These are phyloP conservation scores for Calocybe cyanea DNA, from an alignment of 768 basidiomycete species.

Conservation along the genomic window DNA sequence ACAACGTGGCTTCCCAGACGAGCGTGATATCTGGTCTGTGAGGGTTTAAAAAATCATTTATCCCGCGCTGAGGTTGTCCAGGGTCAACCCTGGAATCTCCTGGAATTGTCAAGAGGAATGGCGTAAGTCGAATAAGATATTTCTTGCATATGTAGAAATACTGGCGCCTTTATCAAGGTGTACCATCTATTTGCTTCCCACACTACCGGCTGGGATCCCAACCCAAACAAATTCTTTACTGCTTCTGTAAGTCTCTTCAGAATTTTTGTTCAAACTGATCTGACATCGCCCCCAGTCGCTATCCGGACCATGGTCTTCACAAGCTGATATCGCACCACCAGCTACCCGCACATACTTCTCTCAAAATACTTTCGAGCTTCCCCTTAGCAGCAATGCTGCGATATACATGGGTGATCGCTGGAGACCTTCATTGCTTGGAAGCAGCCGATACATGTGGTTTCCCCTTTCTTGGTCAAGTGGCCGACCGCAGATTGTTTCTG, in stretches of 20 bases:
- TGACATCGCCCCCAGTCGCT: constrained; percentile 34
- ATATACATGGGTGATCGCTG: constrained; percentile 69
- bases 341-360: constrained; percentile 55
- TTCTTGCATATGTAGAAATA: neutral
- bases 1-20: constrained; percentile 47
- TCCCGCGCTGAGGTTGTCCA: constrained; percentile 11
- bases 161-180: constrained; percentile 23
- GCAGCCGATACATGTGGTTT: constrained; percentile 59
- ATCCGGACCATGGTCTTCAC: constrained; percentile 51
- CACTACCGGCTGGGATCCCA: constrained; percentile 56
- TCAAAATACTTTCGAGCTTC: constrained; percentile 55
- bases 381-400: constrained; percentile 40
- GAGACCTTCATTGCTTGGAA: constrained; percentile 49
- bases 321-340: constrained; percentile 52
- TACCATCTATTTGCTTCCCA: constrained; percentile 61
- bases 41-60: neutral
- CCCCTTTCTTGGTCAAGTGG: constrained; percentile 55
- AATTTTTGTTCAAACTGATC: neutral
- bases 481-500: constrained; percentile 46
- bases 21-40: constrained; percentile 40
- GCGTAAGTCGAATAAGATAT: constrained; percentile 24
- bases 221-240: constrained; percentile 57
- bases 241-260: constrained; percentile 35
- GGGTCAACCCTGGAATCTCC: constrained; percentile 59
- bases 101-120: constrained; percentile 56